Percentiles rank a stretch among this genome's conserved stretches.
Conservation (phyloP, 192 early-diverging fungal species). For the Linderina pennispora region DNA sequence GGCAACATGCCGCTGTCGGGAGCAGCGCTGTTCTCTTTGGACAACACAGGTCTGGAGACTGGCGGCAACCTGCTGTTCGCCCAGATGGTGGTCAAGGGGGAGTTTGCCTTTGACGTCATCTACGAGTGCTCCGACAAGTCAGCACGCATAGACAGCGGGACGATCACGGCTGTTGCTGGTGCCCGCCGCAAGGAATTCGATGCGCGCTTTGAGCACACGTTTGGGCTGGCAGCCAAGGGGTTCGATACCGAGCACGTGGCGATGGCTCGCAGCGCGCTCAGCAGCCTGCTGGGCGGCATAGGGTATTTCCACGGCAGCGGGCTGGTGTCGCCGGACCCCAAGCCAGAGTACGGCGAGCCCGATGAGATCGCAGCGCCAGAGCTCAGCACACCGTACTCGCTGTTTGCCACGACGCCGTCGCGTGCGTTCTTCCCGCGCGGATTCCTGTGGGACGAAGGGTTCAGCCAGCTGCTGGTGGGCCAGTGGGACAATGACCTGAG, state of each 20-base stretch:
- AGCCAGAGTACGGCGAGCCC: constrained; percentile 54
- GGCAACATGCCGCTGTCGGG: constrained; percentile 51
- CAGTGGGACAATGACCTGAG: constrained; percentile 87
- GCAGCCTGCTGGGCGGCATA: constrained; percentile 85
- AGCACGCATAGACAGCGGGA: constrained; percentile 14
- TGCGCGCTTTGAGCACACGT: constrained; percentile 64
- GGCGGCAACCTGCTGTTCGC: constrained; percentile 17
- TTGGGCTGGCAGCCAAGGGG: constrained; percentile 60
- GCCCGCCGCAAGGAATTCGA: constrained; percentile 52
- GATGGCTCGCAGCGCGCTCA: constrained; percentile 69
- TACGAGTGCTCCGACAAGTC: constrained; percentile 21
- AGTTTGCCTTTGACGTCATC: constrained; percentile 37
- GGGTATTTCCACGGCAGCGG: constrained; percentile 55
- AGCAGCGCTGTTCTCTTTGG: constrained; percentile 49
- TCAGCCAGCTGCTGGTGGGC: constrained; percentile 78
- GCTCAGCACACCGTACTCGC: constrained; percentile 55
- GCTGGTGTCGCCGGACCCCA: constrained; percentile 44
- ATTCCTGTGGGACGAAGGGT: constrained; percentile 97
- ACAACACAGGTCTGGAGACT: constrained; percentile 36
- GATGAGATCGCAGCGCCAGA: constrained; percentile 52
- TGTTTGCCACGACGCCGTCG: constrained; percentile 81
- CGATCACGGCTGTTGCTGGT: constrained; percentile 11
- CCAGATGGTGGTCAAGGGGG: constrained; percentile 28
- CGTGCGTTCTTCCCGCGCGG: constrained; percentile 94
- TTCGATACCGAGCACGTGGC: constrained; percentile 51